These are phyloP conservation scores for Turritis glabra DNA, from an alignment of 345 rosid species.

Conservation along the genomic window DNA sequence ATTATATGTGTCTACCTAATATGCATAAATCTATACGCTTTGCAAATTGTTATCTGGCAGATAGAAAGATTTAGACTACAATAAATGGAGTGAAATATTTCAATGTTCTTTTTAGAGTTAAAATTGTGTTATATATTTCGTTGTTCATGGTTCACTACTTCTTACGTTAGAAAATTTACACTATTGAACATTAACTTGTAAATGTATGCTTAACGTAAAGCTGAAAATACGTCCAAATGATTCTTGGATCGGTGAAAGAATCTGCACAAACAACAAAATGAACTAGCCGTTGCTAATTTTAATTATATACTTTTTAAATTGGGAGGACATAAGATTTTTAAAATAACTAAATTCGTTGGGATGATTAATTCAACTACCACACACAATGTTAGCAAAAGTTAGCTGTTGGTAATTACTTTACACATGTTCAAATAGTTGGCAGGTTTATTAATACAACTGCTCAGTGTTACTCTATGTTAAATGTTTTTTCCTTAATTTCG, in stretches of 20 bases:
- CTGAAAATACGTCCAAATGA: neutral
- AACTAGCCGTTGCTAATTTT: constrained; percentile 23
- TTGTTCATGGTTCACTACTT: neutral
- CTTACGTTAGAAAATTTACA: neutral
- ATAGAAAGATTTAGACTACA: neutral
- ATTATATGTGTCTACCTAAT: neutral
- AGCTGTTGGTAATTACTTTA: constrained; percentile 34
- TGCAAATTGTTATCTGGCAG: neutral
- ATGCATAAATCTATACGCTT: neutral
- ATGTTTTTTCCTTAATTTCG: neutral
- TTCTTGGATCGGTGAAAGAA: constrained; percentile 26
- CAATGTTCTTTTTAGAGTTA: neutral
- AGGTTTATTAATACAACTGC: constrained; percentile 7
- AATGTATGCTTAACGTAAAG: neutral
- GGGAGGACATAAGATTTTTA: neutral
- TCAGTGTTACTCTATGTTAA: neutral
- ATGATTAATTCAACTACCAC: constrained; percentile 3
- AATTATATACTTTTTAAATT: neutral
- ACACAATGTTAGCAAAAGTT: constrained; percentile 22
- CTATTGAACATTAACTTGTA: neutral
- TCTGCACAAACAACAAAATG: constrained; percentile 18
- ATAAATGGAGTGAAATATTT: neutral
- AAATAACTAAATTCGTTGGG: constrained; percentile 9
- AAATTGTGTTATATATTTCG: neutral
- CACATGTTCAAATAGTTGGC: constrained; percentile 21